phyloP scores from a whole-genome alignment of 208 protist species.

The Trypanosoma mega region DNA sequence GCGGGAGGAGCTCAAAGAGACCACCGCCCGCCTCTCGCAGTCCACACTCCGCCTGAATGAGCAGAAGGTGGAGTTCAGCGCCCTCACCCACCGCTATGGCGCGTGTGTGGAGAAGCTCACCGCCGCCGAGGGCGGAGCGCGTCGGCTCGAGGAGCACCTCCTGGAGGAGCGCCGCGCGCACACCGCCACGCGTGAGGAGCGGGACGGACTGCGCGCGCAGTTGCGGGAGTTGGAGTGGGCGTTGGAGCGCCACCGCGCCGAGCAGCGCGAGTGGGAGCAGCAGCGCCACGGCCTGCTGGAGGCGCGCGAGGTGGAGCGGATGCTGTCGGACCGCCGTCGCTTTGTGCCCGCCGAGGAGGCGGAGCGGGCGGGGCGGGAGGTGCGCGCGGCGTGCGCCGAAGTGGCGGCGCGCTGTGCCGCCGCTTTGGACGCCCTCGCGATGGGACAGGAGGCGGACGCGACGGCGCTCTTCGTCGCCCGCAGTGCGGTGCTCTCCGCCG shows the following conservation, averaged over 20 bases:
- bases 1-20: constrained; percentile 51
- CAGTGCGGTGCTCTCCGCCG: constrained; percentile 64
- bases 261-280: constrained; percentile 33
- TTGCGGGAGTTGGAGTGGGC: constrained; percentile 40
- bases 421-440: constrained; percentile 39
- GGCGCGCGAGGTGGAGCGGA: constrained; percentile 54
- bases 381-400: constrained; percentile 34
- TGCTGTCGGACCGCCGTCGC: constrained; percentile 58
- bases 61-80: constrained; percentile 58
- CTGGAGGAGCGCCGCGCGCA: constrained; percentile 44
- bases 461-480: constrained; percentile 64
- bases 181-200: constrained; percentile 36
- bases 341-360: constrained; percentile 66
- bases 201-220: constrained; percentile 34
- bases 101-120: constrained; percentile 59
- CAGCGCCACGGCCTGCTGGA: constrained; percentile 49
- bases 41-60: constrained; percentile 51
- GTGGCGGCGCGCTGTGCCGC: constrained; percentile 34
- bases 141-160: constrained; percentile 60
- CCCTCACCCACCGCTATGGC: constrained; percentile 65
- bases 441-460: constrained; percentile 52
- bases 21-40: constrained; percentile 30
- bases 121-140: constrained; percentile 38
- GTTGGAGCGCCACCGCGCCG: constrained; percentile 38
- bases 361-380: constrained; percentile 39